phyloP scores from a whole-genome alignment of 1,284 basidiomycete species.

The Pseudozyma flocculosa region DNA sequence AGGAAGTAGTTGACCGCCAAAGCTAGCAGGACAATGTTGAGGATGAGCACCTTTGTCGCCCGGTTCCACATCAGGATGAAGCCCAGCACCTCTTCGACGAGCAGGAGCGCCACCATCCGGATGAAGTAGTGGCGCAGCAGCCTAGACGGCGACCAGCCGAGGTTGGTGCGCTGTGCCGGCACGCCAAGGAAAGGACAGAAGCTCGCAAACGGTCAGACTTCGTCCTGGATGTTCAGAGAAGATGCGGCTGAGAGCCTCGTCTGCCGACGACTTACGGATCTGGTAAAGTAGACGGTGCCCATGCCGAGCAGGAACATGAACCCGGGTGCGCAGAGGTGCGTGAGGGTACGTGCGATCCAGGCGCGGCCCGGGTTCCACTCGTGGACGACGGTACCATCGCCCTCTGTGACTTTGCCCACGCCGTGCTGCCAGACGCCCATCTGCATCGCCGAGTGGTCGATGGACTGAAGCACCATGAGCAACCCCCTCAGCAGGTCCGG shows the following conservation, averaged over 20 bases:
- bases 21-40: constrained; percentile 39
- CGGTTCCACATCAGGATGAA: constrained; percentile 11
- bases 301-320: constrained; percentile 44
- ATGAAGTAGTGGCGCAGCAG: constrained; percentile 20
- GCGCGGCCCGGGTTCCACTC: constrained; percentile 20
- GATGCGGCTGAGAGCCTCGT: no score
- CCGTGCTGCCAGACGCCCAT: constrained; percentile 40
- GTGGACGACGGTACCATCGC: constrained; percentile 13
- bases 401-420: constrained; percentile 23
- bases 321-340: constrained; percentile 42
- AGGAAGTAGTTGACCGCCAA: constrained; percentile 38
- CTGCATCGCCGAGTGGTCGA: constrained; percentile 37
- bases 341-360: constrained; percentile 20
- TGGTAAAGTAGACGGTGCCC: constrained; percentile 38
- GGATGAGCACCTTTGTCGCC: constrained; percentile 4
- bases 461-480: constrained; percentile 38
- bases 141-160: constrained; percentile 13
- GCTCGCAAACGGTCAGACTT: no score
- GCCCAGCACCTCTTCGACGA: constrained; percentile 29
- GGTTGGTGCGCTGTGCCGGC: constrained; percentile 3
- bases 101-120: constrained; percentile 19
- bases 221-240: no score
- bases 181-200: neutral
- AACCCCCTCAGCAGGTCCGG: constrained; percentile 44
- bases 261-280: constrained; percentile 3